Evolutionary conservation across 2,329 filamentous ascomycete species (phyloP).

Genomic region (Metarhizium sp.): DNA sequence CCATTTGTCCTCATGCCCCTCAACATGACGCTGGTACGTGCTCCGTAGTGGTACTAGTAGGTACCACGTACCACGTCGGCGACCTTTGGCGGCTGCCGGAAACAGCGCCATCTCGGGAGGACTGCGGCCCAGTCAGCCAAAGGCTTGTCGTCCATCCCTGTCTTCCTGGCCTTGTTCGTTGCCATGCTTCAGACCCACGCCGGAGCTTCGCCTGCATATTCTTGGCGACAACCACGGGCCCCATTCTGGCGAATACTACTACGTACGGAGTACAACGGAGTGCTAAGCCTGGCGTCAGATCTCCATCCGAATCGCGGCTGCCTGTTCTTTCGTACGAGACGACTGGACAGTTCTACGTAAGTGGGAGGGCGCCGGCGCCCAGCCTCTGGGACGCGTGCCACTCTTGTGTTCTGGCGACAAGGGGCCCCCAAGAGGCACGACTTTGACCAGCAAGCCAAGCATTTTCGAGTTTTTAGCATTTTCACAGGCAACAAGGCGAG

Average conservation of each 20-base stretch:
- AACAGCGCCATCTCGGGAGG: conserved; percentile 10
- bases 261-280: too few species aligned
- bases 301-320: conserved; percentile 4
- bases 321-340: conserved; percentile 6
- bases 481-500: not conserved
- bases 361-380: not conserved
- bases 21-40: not conserved
- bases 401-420: not conserved
- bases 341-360: not conserved
- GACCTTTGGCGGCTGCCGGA: conserved; percentile 4
- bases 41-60: not conserved
- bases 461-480: not conserved
- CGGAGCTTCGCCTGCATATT: not conserved
- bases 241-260: not conserved
- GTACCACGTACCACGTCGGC: not conserved
- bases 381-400: too few species aligned
- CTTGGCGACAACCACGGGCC: not conserved
- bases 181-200: not conserved
- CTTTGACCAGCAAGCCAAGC: not conserved
- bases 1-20: not conserved
- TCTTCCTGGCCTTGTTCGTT: not conserved
- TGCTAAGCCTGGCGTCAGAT: not conserved
- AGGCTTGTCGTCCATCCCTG: conserved; percentile 3
- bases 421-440: not conserved
- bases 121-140: conserved; percentile 9